A percentile compares a stretch with the other conserved stretches of the same genome.
These are phyloP conservation scores for Paramarasmius palmivorus DNA, from an alignment of 1,284 basidiomycete genomes.

Conservation along the genomic window DNA sequence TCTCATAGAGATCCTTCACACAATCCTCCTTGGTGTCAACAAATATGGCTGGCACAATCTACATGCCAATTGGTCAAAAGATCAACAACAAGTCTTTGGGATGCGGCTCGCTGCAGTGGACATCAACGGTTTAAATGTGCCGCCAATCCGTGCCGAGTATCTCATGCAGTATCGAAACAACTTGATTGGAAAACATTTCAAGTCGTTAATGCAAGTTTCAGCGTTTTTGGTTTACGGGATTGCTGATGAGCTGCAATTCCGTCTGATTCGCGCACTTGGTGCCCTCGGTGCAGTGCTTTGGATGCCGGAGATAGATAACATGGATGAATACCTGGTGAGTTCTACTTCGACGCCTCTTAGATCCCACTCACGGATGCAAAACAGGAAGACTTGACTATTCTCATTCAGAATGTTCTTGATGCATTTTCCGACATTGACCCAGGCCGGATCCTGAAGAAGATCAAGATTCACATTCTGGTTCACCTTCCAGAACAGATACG, in stretches of 20 bases:
- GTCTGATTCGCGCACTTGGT: slow-evolving; percentile 28
- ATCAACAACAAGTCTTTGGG: slow-evolving; percentile 22
- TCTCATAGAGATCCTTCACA: slow-evolving; percentile 39
- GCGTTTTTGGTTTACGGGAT: slow-evolving; percentile 33
- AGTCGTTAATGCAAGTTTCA: slow-evolving; percentile 32
- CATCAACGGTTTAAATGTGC: slow-evolving; percentile 29
- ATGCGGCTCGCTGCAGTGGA: slow-evolving; percentile 28
- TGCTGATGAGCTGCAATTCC: slow-evolving; percentile 14
- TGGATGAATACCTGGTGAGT: slow-evolving; percentile 28
- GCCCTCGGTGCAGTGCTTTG: slow-evolving; percentile 28
- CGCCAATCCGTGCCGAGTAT: slow-evolving; percentile 33
- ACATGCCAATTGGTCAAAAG: slow-evolving; percentile 21
- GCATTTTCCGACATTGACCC: too few species aligned
- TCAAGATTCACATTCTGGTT: too few species aligned
- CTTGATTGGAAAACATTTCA: slow-evolving; percentile 42
- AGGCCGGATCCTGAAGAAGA: too few species aligned
- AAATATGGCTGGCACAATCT: slow-evolving; percentile 40
- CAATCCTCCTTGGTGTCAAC: slow-evolving; percentile 34
- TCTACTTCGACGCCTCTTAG: too few species aligned
- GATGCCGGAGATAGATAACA: slow-evolving; percentile 27
- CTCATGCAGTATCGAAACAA: slow-evolving; percentile 37
- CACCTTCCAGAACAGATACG: too few species aligned
- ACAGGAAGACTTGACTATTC: too few species aligned
- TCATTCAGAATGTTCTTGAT: too few species aligned
- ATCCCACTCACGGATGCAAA: too few species aligned